Evolutionary conservation across 1,139 yeast genomes (phyloP).

Genomic region (Nakaseomyces kungkrabaensis): DNA sequence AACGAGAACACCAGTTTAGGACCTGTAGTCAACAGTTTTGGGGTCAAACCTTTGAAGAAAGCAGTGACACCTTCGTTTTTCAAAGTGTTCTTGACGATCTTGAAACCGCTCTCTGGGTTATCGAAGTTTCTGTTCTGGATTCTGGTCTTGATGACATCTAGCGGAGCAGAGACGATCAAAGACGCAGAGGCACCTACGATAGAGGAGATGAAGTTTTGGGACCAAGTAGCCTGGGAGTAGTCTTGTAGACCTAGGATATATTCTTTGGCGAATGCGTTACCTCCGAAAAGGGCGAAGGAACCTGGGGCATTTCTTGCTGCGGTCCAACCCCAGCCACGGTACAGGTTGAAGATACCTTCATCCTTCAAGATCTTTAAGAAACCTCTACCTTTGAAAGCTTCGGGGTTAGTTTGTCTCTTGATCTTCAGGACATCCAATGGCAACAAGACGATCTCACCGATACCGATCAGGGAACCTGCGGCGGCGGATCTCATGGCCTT

Average conservation of each 20-base stretch:
- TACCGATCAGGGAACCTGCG: conserved; percentile 94
- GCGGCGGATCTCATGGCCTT: conserved; percentile 94
- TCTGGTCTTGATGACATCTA: conserved; percentile 97
- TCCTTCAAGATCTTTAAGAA: conserved; percentile 74
- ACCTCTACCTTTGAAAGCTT: conserved; percentile 95
- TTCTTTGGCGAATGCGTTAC: conserved; percentile 97
- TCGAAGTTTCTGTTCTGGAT: conserved; percentile 95
- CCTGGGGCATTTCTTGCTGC: conserved; percentile 99
- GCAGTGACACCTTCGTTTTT: conserved; percentile 80
- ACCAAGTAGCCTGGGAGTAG: conserved; percentile 87
- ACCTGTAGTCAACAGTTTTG: conserved; percentile 93
- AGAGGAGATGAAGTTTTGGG: conserved; percentile 91
- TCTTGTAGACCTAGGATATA: conserved; percentile 79
- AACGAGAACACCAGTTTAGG: conserved; percentile 95
- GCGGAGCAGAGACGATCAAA: conserved; percentile 91
- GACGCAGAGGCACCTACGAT: conserved; percentile 97
- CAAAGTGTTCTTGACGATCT: conserved; percentile 84
- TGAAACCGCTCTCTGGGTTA: conserved; percentile 88
- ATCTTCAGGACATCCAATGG: conserved; percentile 95
- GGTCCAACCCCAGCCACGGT: conserved; percentile 99
- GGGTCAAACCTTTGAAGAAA: conserved; percentile 96
- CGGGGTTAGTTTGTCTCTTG: conserved; percentile 98
- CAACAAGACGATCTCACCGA: conserved; percentile 90
- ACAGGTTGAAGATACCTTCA: conserved; percentile 78
- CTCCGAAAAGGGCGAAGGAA: conserved; percentile 93